Base-by-base conservation (phyloP, 305 asterid genomes). In the Plantago lanceolata region DNA sequence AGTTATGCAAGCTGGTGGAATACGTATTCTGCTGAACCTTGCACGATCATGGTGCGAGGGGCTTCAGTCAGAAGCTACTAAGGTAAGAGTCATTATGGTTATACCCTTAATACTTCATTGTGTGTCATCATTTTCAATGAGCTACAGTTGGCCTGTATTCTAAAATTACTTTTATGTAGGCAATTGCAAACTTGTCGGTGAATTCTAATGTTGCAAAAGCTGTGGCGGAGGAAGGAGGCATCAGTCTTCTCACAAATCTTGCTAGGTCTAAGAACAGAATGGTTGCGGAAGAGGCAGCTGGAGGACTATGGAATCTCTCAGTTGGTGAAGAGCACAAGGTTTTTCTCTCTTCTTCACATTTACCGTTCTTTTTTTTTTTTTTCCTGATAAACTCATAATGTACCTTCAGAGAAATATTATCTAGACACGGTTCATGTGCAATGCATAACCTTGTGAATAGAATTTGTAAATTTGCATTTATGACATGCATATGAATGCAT, bases 301-400 rank as follows among this genome's bases (percentile, higher is more conserved):
- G 97, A 77, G 98, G 95, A 64, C 79, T 92, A 57, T 89, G 98
- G 98, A 92, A 92, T 75, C 98, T 92, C 49, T 92, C 98, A 4
- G 90, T 89, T 56, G 96, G 98, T 61, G 96, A 92, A 78, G 98
- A 89, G 70, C 94, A 89, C 71, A 92, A 92, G 98, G 98, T 92
- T 64, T 47, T 64, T 19, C 69, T 49, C 55, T 64, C 55, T 29
- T 35, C 40, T 33, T 33, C 40, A 33, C 40, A 31, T 31, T 1
- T 31, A 31, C 4, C 35, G 4, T 5, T 31, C 5, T 31, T 31
- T 33, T 33, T 33, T 33, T 33, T 5, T 7, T 33, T 33, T 33
- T 6, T 6, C 11, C 8, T 1, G 9, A 8, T 33, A 24, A 24
- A 24, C 28, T 24, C 28, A 24, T 49, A 49, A 43, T 33, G 40